Base-by-base conservation (phyloP, 495 filamentous ascomycete genomes). In the Symbiotaphrina buchneri region DNA sequence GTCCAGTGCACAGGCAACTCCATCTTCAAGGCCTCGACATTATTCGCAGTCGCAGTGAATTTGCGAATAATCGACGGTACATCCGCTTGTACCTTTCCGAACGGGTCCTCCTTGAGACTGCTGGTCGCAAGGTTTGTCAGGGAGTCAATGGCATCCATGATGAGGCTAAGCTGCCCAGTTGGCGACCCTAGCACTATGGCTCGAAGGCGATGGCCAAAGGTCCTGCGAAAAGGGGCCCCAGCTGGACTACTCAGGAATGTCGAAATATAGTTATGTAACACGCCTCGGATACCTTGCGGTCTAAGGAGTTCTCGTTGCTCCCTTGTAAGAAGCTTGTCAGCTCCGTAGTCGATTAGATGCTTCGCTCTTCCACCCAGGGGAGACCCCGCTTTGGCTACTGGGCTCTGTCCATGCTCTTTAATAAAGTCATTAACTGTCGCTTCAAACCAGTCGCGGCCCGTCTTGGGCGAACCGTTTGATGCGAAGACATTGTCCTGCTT, bases 71-170 rank as follows among this genome's bases (percentile, higher is more conserved):
- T 64, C 5, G 47, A 43, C 4, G 77, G 65, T 2, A 94, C 65
- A 42, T 85, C 71, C 20, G 66, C 60, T 31, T 85, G 71, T 24
- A 92, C 87, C 41, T 76, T 73, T 17, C 87, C 87, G 41, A 68
- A 90, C n/a, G 57, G 57, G 47, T 99, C 87, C 51, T 99, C 87
- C 6, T 54, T 53, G 19, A 94, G 52, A 47, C 71, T 80, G 24
- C 59, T 58, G n/a, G 74, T 59, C 10, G 74, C 62, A 5, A 99
- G 59, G 22, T 53, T 55, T 6, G 66, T 63, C 23, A 95, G 52
- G 1, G 73, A 66, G 34, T 70, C 65, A 21, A 71, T 62, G 5
- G 81, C 75, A 43, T 83, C 69, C 30, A 75, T 44, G 37, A 83
- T 71, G 13, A 67, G 46, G 32, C 58, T 63, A 1, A 70, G 46